Percentiles rank a stretch among this genome's conserved stretches.
phyloP scores from a whole-genome alignment of 2,329 filamentous ascomycete genomes.

The Xylariaceae sp. region DNA sequence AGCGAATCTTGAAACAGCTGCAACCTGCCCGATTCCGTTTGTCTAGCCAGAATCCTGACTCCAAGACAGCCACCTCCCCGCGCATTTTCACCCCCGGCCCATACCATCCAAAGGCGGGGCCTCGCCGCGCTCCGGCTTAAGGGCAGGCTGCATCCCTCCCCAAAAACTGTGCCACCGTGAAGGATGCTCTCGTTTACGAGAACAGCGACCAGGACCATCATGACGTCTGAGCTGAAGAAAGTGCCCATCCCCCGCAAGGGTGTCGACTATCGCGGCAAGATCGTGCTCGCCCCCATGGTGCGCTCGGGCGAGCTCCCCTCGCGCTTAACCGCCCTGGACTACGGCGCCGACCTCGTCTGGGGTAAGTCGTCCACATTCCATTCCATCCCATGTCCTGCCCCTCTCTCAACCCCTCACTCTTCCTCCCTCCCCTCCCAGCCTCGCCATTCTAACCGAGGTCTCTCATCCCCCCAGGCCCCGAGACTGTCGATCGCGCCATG shows the following conservation, averaged over 20 bases:
- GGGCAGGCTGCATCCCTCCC: background rate
- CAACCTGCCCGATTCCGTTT: too few species aligned
- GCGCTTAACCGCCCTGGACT: constrained; percentile 81
- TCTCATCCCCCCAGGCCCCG: constrained; percentile 61
- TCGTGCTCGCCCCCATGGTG: constrained; percentile 97
- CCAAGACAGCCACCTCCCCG: background rate
- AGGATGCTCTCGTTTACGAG: constrained; percentile 25
- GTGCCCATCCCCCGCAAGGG: constrained; percentile 83
- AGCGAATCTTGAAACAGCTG: too few species aligned
- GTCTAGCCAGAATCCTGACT: too few species aligned
- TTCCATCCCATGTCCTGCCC: background rate
- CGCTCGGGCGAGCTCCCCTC: constrained; percentile 94
- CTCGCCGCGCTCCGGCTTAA: constrained; percentile 4
- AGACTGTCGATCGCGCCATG: constrained; percentile 87
- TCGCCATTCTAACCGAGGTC: background rate
- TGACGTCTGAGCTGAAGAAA: constrained; percentile 55
- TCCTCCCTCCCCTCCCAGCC: too few species aligned
- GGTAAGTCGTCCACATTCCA: constrained; percentile 45
- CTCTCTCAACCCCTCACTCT: background rate
- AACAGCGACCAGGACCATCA: constrained; percentile 42
- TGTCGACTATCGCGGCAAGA: constrained; percentile 87
- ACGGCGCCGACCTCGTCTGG: constrained; percentile 96
- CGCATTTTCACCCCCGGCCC: background rate
- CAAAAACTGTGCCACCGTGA: constrained; percentile 2
- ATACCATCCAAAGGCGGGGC: background rate